Evolutionary conservation across 1,139 yeast genomes (phyloP), one percentile per base, ranked within the genome.

Genomic region (Lodderomyces beijingensis): DNA sequence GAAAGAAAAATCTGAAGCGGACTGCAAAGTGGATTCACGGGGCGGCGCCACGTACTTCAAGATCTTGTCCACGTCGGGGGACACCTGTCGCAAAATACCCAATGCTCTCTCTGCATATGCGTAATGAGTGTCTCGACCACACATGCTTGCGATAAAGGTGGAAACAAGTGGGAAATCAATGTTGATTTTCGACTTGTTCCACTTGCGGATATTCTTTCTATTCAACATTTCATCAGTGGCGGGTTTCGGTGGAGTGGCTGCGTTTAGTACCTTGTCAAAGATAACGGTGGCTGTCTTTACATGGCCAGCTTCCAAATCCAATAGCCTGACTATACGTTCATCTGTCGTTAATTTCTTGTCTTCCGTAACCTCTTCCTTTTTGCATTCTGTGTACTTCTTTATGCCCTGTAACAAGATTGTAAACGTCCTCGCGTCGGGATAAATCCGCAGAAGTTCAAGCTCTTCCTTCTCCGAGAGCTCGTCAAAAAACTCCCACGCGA

Each of bases 401-500:
- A 62, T 37, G 4, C 74, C 74, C 35, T 60, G 55, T 13, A 66
- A 48, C 34, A 68, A 55, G 13, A 63, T 65, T 1, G 73, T 64
- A 31, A 62, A 68, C 2, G 73, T 59, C 33, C 59, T 65, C 17
- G 55, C 46, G 40, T 65, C 56, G 2, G 74, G 65, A 4, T 41
- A 35, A 8, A 65, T 37, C 6, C 30, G 34, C 3, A 40, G 34
- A 3, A 39, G 40, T 14, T 35, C 46, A 26, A 40, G 28, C 2
- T 44, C 48, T 12, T 37, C 34, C 28, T 42, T 47, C 5, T 54
- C 52, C 8, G 51, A 31, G 27, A 65, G 47, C 14, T 44, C 43
- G 31, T 65, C 62, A 34, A 68, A 68, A 30, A 65, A 53, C 1
- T 49, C 44, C 74, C 74, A 68, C 1, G 71, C 70, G 21, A 43